Percentiles rank a stretch among this genome's conserved stretches.
Evolutionary conservation across 2,329 filamentous ascomycete species (phyloP).

Genomic region (Xylaria sp.): DNA sequence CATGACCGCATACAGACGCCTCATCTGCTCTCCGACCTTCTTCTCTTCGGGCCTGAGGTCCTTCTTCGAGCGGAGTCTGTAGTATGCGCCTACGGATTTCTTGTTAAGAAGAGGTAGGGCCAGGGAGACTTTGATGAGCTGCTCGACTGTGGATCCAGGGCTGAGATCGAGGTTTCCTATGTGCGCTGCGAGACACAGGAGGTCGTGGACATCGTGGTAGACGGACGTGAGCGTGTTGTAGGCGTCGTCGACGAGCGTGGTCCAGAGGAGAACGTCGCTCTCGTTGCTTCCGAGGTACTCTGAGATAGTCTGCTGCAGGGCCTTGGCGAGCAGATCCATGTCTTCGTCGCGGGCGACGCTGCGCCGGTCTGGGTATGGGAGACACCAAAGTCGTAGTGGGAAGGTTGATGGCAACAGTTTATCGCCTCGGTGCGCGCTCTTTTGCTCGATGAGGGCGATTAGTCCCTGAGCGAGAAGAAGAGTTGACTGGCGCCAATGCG

Average conservation of each 20-base stretch:
- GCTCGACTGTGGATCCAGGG: not conserved
- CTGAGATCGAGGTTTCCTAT: conserved; percentile 5
- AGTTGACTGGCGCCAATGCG: conserved; percentile 1
- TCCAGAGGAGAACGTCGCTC: conserved; percentile 12
- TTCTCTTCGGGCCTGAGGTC: not conserved
- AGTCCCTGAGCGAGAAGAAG: conserved; percentile 1
- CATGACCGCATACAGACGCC: conserved; percentile 5
- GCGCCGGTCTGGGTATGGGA: conserved; percentile 10
- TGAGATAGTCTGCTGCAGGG: not conserved
- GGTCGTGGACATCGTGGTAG: not conserved
- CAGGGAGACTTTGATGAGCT: conserved; percentile 11
- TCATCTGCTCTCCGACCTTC: not conserved
- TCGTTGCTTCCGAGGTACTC: conserved; percentile 5
- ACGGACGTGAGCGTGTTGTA: not conserved
- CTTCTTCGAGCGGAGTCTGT: not conserved
- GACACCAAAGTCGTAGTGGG: conserved; percentile 10
- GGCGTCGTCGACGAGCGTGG: conserved; percentile 2
- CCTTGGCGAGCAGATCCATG: not conserved
- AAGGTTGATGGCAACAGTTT: conserved; percentile 11
- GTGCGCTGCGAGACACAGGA: conserved; percentile 5
- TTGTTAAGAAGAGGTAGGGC: not conserved
- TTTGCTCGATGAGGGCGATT: conserved; percentile 10
- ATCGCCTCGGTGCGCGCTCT: not conserved
- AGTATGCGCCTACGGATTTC: not conserved
- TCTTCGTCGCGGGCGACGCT: not conserved